phyloP scores from a whole-genome alignment of 257 asterid species.

The Datura wrightii region DNA sequence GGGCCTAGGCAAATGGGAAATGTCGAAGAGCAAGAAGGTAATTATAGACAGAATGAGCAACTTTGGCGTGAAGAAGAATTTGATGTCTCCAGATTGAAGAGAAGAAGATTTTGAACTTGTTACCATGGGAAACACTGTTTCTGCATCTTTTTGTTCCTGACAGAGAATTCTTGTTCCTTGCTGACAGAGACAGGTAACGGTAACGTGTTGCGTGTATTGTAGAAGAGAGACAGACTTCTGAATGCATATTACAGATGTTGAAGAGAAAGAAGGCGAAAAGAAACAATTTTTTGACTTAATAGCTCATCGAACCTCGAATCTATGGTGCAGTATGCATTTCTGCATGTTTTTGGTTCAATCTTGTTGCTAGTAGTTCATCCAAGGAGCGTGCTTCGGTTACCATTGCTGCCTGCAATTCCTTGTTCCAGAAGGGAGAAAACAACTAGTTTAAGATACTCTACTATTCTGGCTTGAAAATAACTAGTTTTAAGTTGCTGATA shows the following conservation, averaged over 20 bases:
- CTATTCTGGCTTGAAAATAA: neutral
- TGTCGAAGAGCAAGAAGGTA: slow-evolving; percentile 65
- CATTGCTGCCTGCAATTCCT: neutral
- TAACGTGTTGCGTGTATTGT: neutral
- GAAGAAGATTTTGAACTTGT: slow-evolving; percentile 68
- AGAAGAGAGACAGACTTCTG: neutral
- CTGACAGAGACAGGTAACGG: neutral
- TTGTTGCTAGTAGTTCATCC: neutral
- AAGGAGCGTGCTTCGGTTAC: neutral
- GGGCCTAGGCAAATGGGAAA: slow-evolving; percentile 55
- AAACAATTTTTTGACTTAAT: neutral
- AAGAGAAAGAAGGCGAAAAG: neutral
- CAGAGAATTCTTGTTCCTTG: neutral
- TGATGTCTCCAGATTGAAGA: slow-evolving; percentile 61
- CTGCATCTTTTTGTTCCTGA: neutral
- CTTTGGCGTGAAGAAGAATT: slow-evolving; percentile 75
- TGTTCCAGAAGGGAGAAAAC: neutral
- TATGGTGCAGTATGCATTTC: neutral
- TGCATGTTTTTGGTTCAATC: slow-evolving; percentile 12
- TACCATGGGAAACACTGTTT: neutral
- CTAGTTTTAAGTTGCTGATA: slow-evolving; percentile 15
- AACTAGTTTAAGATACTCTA: neutral
- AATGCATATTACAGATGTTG: neutral
- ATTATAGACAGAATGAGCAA: slow-evolving; percentile 56
- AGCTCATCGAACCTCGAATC: neutral